Percentiles rank a stretch among this genome's conserved stretches.
These are phyloP conservation scores for Colletotrichum sp. DNA, from an alignment of 2,329 filamentous ascomycete genomes.

Conservation along the genomic window DNA sequence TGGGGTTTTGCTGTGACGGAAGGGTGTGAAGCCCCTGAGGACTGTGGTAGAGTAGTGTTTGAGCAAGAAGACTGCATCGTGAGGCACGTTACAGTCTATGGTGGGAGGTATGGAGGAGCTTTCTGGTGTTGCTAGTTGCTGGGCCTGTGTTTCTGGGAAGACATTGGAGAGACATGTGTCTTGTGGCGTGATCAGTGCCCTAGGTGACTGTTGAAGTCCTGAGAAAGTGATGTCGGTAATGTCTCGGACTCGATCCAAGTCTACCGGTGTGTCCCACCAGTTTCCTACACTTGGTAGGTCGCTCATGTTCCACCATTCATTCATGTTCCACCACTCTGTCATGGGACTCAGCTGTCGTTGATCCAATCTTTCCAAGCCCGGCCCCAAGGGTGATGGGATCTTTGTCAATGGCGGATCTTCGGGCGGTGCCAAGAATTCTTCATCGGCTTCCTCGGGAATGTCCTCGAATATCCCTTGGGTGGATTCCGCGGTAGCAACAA, in stretches of 20 bases:
- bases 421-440: neutral
- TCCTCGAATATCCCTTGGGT: neutral
- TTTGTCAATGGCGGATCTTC: neutral
- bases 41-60: slow-evolving; percentile 41
- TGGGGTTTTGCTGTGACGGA: slow-evolving; percentile 41
- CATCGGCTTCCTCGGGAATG: neutral
- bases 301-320: slow-evolving; percentile 1
- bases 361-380: neutral
- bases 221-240: neutral
- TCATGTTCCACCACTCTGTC: neutral
- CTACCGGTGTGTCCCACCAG: neutral
- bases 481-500: neutral
- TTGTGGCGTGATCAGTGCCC: neutral
- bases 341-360: neutral
- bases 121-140: neutral
- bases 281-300: neutral
- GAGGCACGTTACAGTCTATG: slow-evolving; percentile 17
- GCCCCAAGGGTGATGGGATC: neutral
- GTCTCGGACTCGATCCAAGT: neutral
- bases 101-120: neutral
- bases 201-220: neutral
- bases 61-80: slow-evolving; percentile 40
- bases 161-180: neutral
- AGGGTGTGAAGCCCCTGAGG: slow-evolving; percentile 38
- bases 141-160: neutral